Conservation (phyloP, 345 rosid species). For the Nephelium lappaceum region DNA sequence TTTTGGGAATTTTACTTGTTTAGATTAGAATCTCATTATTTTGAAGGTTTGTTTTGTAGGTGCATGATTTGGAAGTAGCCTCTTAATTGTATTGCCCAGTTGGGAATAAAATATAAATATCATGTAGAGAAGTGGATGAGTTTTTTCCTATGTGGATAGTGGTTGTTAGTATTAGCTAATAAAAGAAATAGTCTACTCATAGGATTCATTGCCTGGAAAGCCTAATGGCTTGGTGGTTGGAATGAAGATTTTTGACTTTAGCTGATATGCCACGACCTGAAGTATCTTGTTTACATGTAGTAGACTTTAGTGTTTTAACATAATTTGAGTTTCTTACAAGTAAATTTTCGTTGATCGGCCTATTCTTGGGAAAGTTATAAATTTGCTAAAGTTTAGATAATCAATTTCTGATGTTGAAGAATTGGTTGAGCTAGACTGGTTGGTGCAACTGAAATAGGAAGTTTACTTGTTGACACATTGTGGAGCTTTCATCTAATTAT, state of each 20-base stretch:
- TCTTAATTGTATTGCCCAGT: neutral
- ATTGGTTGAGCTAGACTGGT: neutral
- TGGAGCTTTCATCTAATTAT: neutral
- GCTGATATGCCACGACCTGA: neutral
- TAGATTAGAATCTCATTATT: neutral
- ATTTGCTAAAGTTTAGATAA: neutral
- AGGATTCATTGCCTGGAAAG: neutral
- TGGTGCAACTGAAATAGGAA: neutral
- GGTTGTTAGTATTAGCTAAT: neutral
- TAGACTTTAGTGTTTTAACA: neutral
- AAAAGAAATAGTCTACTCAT: neutral
- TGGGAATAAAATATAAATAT: neutral
- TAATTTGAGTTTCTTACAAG: neutral
- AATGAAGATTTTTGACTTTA: neutral
- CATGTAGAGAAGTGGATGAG: neutral
- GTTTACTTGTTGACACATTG: neutral
- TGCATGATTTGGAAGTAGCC: neutral
- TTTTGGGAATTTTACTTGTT: neutral
- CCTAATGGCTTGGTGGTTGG: neutral
- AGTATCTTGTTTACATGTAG: neutral
- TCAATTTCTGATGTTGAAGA: neutral
- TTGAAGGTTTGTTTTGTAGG: neutral
- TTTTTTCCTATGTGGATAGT: neutral
- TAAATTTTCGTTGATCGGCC: neutral
- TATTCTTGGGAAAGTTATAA: neutral